These are phyloP conservation scores for Cordyceps sp. DNA, from an alignment of 2,329 filamentous ascomycete genomes.

Conservation along the genomic window DNA sequence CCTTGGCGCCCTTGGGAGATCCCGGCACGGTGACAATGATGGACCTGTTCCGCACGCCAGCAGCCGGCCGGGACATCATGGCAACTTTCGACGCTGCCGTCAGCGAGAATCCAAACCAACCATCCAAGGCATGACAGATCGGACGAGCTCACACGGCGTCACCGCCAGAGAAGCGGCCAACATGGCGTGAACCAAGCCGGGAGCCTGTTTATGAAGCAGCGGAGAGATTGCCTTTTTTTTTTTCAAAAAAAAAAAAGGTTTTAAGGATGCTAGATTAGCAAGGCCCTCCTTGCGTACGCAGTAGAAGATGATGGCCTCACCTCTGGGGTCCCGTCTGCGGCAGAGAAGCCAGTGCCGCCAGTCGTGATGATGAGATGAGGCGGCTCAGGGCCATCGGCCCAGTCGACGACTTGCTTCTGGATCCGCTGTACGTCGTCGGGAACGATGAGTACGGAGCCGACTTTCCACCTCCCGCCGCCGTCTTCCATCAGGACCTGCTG, in stretches of 20 bases:
- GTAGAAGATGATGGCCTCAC: slow-evolving; percentile 23
- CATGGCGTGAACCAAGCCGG: slow-evolving; percentile 92
- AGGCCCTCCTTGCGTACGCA: not conserved
- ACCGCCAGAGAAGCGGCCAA: slow-evolving; percentile 66
- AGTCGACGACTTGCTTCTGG: slow-evolving; percentile 52
- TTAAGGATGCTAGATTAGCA: not conserved
- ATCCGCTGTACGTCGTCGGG: slow-evolving; percentile 61
- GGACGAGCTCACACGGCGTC: slow-evolving; percentile 60
- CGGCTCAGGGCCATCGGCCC: slow-evolving; percentile 49
- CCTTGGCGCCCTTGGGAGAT: slow-evolving; percentile 85
- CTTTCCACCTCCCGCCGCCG: slow-evolving; percentile 54
- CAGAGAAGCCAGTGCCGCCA: slow-evolving; percentile 84
- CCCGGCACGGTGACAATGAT: slow-evolving; percentile 82
- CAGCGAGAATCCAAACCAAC: not conserved
- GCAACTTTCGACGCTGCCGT: slow-evolving; percentile 44
- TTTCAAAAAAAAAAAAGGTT: too few relatives aligned
- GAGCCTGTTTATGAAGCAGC: slow-evolving; percentile 69
- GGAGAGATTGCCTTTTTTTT: slow-evolving; percentile 63
- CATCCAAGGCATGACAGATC: not conserved
- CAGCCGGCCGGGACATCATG: slow-evolving; percentile 88
- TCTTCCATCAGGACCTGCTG: slow-evolving; percentile 51
- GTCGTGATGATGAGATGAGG: slow-evolving; percentile 74
- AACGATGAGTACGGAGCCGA: slow-evolving; percentile 57
- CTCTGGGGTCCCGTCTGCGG: slow-evolving; percentile 76
- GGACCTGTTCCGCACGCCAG: slow-evolving; percentile 67